Base-by-base conservation (phyloP, 2,329 filamentous ascomycete species). In the Xylariaceae sp. region DNA sequence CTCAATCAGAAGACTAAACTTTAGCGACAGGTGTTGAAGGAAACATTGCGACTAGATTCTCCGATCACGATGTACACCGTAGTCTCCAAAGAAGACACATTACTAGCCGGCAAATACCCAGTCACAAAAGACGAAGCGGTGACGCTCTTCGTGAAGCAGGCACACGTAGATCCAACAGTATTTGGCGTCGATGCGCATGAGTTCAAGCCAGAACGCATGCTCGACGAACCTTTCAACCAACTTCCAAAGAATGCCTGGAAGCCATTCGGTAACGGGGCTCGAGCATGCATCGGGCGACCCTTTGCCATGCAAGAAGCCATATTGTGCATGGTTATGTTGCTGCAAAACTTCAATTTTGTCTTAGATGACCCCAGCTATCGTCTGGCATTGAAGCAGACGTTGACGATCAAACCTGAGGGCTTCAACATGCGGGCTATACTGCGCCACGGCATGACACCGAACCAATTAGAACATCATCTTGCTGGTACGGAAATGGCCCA, bases 241-340 rank as follows among this genome's bases (percentile, higher is more conserved):
- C 69, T 86, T 4, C 82, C 79, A 22, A 72, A 72, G 12, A 78
- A 78, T 40, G 72, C 73, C 24, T 85, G 79, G 81, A 85, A 86
- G 63, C 83, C 86, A 3, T 90, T 89, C 51, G 87, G 86, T 2
- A 85, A 85, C 43, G 85, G 85, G 1, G 70, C 75, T 48, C 68
- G 86, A 39, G 81, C 69, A 1, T 90, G 85, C 51, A 89, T 89
- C 45, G 86, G 86, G 3, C 69, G 84, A 1, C 72, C 78, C 0
- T 89, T 89, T 57, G 84, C 85, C 1, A 85, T 81, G 81, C 85
- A 90, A 56, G 86, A 90, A 62, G 72, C 76, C 2, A 57, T 84
- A 4, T 64, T 87, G 1, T 72, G 74, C 8, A 67, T 81, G 51
- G 71, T 70, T 1, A 68, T 78, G 49, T 56, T 83, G 11, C 61